Evolutionary conservation across 441 rosid species (phyloP).

Genomic region (Erodium moschatum): DNA sequence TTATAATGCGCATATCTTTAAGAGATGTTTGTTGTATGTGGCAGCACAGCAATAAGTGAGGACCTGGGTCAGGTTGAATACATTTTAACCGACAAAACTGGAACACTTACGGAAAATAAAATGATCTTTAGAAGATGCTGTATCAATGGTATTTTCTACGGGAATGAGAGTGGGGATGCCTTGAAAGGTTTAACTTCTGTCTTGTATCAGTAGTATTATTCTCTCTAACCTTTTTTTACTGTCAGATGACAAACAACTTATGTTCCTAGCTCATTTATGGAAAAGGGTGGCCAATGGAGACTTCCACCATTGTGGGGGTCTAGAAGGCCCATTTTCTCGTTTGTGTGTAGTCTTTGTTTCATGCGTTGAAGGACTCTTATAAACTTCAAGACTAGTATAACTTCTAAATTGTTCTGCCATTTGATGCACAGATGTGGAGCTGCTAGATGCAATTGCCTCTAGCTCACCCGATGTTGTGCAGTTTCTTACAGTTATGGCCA

Average conservation of each 20-base stretch:
- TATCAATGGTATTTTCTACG: slow-evolving; percentile 70
- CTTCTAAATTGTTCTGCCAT: slow-evolving; percentile 16
- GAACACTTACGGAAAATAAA: slow-evolving; percentile 91
- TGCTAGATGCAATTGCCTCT: slow-evolving; percentile 61
- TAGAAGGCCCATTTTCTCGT: neutral
- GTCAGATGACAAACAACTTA: neutral
- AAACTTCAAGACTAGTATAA: slow-evolving; percentile 5
- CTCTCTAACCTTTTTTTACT: slow-evolving; percentile 12
- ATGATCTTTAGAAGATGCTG: slow-evolving; percentile 98
- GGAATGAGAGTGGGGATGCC: slow-evolving; percentile 88
- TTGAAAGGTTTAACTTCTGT: slow-evolving; percentile 55
- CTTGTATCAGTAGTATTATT: slow-evolving; percentile 2
- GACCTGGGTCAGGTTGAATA: slow-evolving; percentile 99
- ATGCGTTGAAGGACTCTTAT: slow-evolving; percentile 14
- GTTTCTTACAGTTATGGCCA: slow-evolving; percentile 89
- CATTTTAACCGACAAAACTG: slow-evolving; percentile 97
- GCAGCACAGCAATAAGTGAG: slow-evolving; percentile 99
- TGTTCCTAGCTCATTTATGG: slow-evolving; percentile 5
- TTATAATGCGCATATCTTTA: slow-evolving; percentile 17
- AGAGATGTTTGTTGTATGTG: slow-evolving; percentile 36
- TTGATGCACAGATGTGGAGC: slow-evolving; percentile 45
- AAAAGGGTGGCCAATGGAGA: neutral
- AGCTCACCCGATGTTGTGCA: slow-evolving; percentile 76
- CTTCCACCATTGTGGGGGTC: neutral
- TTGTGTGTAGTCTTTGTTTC: slow-evolving; percentile 4